Base-by-base conservation (phyloP, 441 rosid genomes). In the Aleurites moluccanus region DNA sequence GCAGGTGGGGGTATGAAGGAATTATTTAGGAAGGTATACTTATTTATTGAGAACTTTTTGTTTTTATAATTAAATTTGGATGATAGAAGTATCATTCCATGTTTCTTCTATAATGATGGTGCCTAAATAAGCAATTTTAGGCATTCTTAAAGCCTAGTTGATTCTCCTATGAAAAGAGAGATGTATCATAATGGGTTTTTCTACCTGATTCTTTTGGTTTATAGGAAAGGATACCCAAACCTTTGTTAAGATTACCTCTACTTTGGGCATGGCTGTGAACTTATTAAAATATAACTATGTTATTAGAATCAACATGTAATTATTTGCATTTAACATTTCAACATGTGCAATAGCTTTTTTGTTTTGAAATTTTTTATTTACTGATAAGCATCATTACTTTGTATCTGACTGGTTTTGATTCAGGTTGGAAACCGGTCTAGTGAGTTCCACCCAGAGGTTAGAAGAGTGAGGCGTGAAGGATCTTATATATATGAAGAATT, bases 1-100 rank as follows among this genome's bases (percentile, higher is more conserved):
- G 99, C 99, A 2, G 99, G 99, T 78, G 97, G 99, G 73, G 99
- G 99, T 62, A 97, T 97, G 99, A 97, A 97, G 83, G 97, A 91
- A 86, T 86, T 97, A 79, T 97, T 97, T 82, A 90, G 99, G 86
- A 97, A 94, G 99, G 99, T 96, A 81, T 42, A 77, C 71, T 73
- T 70, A 61, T 72, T 66, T 40, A 70, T 45, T 61, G 21, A 30
- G 10, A 71, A 38, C 27, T 40, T 63, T 68, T 76, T 73, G n/a
- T 68, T 59, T 67, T 4, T 45, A 30, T 66, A 25, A 15, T 35
- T 35, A 35, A 35, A 35, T 74, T 66, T 68, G 47, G 10, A 61
- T 0, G 7, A 18, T 44, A 15, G 18, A 70, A 59, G 66, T 23
- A 42, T 33, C 55, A 20, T 62, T 55, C 23, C n/a, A 4, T 61